Evolutionary conservation across 129 eudicot species (phyloP), one percentile per base, ranked within the genome.

Genomic region (Pseudognaphalium luteoalbum): DNA sequence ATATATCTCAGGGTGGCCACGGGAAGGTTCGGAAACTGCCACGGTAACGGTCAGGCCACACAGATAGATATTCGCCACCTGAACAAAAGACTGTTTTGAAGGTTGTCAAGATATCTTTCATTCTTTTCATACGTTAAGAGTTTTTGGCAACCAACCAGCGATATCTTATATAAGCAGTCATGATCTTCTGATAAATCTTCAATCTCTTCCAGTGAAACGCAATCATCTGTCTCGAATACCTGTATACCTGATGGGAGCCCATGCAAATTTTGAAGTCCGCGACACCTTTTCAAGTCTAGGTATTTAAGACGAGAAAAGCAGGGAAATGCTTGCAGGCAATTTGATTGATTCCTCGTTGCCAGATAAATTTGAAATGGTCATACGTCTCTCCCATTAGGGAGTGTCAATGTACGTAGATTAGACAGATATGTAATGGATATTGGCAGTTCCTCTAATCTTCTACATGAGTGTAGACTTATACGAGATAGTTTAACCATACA

Each of bases 111-210:
- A 20, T 4, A n/a, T 56, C 2, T n/a, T 56, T 56, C 10, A 56
- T 16, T 56, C 25, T 56, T 7, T 56, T 56, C 22, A 3, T 56
- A 25, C 22, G n/a, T 20, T 56, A 20, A n/a, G 25, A 56, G 62
- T 56, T 56, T 56, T 20, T 56, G 21, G 25, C 62, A 56, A 10
- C 62, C 62, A 56, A 6, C 21, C 3, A 56, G 62, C 21, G 22
- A n/a, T 56, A 56, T 56, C 62, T 56, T 56, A 56, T 56, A 20
- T 11, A 56, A 56, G 22, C 62, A 56, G 10, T 56, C 62, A 56
- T 56, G 25, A n/a, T n/a, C 62, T 56, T 56, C 22, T 56, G 62
- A 56, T 56, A 56, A 56, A 56, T 56, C 25, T 56, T 56, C 62
- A 19, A 56, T 56, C 62, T 56, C 19, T 56, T 56, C 62, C 25